Evolutionary conservation across 164 flowering plant genomes (phyloP), one percentile per base, ranked within the genome.

Genomic region (Platanus orientalis): DNA sequence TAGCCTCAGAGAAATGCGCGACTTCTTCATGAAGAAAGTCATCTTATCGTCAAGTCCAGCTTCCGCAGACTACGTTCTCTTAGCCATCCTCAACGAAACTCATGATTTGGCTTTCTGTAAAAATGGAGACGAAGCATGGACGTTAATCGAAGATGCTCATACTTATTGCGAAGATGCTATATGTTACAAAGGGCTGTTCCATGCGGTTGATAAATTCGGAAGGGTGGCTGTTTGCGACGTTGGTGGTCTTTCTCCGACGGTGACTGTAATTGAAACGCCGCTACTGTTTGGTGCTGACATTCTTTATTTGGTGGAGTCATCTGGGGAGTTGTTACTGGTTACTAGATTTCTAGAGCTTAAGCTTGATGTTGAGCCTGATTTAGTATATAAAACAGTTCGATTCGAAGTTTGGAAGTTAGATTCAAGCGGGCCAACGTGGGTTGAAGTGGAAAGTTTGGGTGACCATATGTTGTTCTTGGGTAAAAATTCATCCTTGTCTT

Each of bases 381-480:
- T 63, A 20, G 13, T 71, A 10, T 81, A 74, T 56, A 72, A 62
- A 59, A 83, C 90, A 0, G 42, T n/a, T 19, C 61, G 63, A 29
- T 80, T 85, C 55, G 66, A 70, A 1, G 84, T 83, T 42, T 73
- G 29, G 25, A 76, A 65, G 69, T 66, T 81, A 32, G 72, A 74
- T 56, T 65, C 58, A 71, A 54, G 68, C 0, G 58, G 57, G 49
- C n/a, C 44, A 12, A 44, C 20, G 44, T 83, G 86, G 88, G 76
- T 60, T 63, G 50, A 27, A 52, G 60, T 79, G 53, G 51, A 27
- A 4, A 71, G 65, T 59, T 58, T 85, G 73, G 84, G 71, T 2
- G 84, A 80, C 49, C 20, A 29, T 42, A 53, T 62, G 48, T 54
- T 83, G 72, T 85, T 85, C 47, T 17, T 85, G 1, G 90, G 88